Percentiles rank a stretch among this genome's conserved stretches.
Evolutionary conservation across 495 filamentous ascomycete genomes (phyloP).

Genomic region (Aspergillus haitiensis): DNA sequence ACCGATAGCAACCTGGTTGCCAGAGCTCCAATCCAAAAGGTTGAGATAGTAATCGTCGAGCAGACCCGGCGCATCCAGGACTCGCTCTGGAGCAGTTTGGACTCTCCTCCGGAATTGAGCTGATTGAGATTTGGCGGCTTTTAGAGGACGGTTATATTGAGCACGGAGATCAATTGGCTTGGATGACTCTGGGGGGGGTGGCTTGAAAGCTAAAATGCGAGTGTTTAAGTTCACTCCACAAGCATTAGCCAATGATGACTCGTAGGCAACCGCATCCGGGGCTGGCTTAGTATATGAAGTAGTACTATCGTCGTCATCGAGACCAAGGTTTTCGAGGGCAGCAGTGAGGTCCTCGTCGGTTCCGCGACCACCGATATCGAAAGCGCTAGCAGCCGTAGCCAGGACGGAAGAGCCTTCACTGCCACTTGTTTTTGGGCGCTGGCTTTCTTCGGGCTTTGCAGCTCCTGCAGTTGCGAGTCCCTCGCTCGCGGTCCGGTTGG

Average conservation of each 20-base stretch:
- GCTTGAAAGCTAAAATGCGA: constrained; percentile 98
- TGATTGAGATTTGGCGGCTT: constrained; percentile 65
- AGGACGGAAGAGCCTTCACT: constrained; percentile 71
- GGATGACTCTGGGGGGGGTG: constrained; percentile 90
- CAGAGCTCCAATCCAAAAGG: constrained; percentile 93
- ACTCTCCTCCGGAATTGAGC: constrained; percentile 89
- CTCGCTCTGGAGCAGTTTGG: constrained; percentile 90
- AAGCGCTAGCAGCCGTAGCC: constrained; percentile 64
- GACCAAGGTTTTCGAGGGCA: constrained; percentile 73
- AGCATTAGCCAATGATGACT: constrained; percentile 86
- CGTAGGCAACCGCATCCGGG: constrained; percentile 85
- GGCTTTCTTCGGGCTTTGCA: constrained; percentile 73
- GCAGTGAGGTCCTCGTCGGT: constrained; percentile 75
- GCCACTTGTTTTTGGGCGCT: constrained; percentile 66
- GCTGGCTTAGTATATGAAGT: constrained; percentile 70
- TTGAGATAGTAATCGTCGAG: constrained; percentile 99
- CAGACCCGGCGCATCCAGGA: constrained; percentile 94
- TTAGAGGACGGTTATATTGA: constrained; percentile 96
- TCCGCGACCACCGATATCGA: constrained; percentile 61
- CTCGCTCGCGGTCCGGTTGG: constrained; percentile 85
- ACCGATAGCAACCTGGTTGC: constrained; percentile 97
- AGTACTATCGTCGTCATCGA: constrained; percentile 61
- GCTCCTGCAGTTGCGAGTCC: constrained; percentile 79
- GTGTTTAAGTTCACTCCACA: constrained; percentile 92
- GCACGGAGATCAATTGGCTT: constrained; percentile 96